Conservation (phyloP, 306 rosid species). For the Medicago truncatula region DNA sequence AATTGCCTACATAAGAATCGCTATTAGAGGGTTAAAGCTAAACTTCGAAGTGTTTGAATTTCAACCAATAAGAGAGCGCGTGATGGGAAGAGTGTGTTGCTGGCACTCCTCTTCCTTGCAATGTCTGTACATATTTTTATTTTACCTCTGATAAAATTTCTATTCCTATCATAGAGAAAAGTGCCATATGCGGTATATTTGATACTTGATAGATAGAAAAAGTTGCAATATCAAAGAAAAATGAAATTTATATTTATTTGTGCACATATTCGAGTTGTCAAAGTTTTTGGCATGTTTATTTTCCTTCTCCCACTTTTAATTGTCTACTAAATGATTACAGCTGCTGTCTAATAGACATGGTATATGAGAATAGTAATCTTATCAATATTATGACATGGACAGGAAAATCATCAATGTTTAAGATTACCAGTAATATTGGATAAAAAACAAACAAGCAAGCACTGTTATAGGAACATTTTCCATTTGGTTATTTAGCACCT, state of each 20-base stretch:
- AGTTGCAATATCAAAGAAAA: background rate
- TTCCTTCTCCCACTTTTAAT: background rate
- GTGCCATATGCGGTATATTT: background rate
- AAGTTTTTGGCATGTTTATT: background rate
- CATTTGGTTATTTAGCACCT: conserved; percentile 17
- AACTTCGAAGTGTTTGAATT: background rate
- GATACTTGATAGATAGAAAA: background rate
- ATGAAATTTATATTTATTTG: conserved; percentile 4
- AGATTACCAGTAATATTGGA: background rate
- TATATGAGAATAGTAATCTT: conserved; percentile 11
- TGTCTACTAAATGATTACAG: conserved; percentile 6
- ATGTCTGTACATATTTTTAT: background rate
- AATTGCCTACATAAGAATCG: background rate
- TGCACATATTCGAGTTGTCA: background rate
- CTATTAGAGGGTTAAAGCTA: background rate
- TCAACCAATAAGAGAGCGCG: conserved; percentile 7
- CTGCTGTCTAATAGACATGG: background rate
- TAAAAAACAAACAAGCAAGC: background rate
- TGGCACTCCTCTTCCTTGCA: background rate
- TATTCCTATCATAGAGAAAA: background rate
- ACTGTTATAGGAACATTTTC: conserved; percentile 22
- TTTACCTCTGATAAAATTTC: background rate
- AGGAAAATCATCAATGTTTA: conserved; percentile 25
- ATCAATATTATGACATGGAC: conserved; percentile 20
- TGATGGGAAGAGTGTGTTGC: conserved; percentile 17